phyloP scores from a whole-genome alignment of 768 basidiomycete species.

The Russula earlei region DNA sequence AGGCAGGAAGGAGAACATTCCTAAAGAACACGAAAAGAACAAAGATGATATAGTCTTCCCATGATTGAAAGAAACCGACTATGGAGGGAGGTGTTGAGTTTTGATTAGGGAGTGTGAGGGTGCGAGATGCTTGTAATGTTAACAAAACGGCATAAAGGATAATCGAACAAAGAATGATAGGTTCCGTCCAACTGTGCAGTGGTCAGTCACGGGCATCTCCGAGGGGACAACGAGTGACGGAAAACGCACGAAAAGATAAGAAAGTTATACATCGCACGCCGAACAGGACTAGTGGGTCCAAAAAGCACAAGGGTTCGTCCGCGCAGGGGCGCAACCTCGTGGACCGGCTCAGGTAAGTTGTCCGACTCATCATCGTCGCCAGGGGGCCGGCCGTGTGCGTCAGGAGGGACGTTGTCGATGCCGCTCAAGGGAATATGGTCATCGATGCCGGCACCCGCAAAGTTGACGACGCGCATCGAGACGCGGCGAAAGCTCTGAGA shows the following conservation, averaged over 20 bases:
- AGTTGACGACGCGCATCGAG: constrained; percentile 74
- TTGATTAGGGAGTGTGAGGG: constrained; percentile 34
- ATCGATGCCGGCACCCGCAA: constrained; percentile 52
- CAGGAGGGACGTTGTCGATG: constrained; percentile 27
- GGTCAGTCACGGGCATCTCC: not conserved
- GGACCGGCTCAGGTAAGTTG: constrained; percentile 31
- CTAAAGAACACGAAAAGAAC: constrained; percentile 79
- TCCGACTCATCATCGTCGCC: constrained; percentile 28
- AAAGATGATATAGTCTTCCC: constrained; percentile 89
- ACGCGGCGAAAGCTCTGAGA: constrained; percentile 50
- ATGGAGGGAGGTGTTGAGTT: constrained; percentile 35
- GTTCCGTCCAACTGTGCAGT: constrained; percentile 70
- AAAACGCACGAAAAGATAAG: constrained; percentile 58
- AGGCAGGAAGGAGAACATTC: constrained; percentile 32
- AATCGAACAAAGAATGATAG: constrained; percentile 72
- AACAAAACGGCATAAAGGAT: constrained; percentile 75
- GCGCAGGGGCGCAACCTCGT: constrained; percentile 43
- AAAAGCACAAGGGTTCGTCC: constrained; percentile 75
- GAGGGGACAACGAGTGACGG: not conserved
- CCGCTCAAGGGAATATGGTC: constrained; percentile 43
- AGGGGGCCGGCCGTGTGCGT: constrained; percentile 19
- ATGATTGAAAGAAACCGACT: constrained; percentile 72
- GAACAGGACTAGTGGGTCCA: constrained; percentile 54
- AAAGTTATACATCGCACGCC: constrained; percentile 55
- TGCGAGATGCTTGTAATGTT: constrained; percentile 65